Conservation (phyloP, 1,284 basidiomycete species). For the Trichosporon faecale region DNA sequence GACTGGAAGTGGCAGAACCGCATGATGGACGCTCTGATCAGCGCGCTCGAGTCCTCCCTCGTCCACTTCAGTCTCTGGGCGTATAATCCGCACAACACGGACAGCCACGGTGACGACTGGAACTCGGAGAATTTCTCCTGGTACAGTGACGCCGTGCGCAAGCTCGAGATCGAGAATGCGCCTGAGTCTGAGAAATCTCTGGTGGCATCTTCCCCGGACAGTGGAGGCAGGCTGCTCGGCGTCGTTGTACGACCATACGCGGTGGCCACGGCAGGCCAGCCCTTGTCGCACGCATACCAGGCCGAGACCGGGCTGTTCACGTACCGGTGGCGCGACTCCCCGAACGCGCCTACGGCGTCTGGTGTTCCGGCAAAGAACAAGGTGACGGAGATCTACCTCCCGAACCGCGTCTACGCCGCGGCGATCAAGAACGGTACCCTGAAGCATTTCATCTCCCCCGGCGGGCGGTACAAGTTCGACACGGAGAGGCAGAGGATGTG, state of each 20-base stretch:
- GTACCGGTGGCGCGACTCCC: constrained; percentile 35
- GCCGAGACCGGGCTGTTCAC: constrained; percentile 30
- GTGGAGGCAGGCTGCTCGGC: constrained; percentile 72
- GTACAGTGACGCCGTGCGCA: constrained; percentile 62
- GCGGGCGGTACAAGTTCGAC: constrained; percentile 38
- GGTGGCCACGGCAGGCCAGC: constrained; percentile 46
- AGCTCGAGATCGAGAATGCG: constrained; percentile 51
- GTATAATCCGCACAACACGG: constrained; percentile 85
- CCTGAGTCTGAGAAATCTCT: constrained; percentile 25
- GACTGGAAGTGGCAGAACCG: constrained; percentile 75
- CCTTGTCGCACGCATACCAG: constrained; percentile 37
- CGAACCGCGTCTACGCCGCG: constrained; percentile 46
- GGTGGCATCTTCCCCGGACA: constrained; percentile 66
- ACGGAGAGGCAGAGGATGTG: constrained; percentile 34
- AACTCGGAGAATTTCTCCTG: constrained; percentile 95
- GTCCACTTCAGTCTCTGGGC: constrained; percentile 87
- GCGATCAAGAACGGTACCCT: constrained; percentile 17
- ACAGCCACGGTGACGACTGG: constrained; percentile 81
- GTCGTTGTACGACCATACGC: constrained; percentile 62
- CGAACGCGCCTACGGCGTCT: neutral
- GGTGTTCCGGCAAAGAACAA: constrained; percentile 45
- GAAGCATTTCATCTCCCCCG: constrained; percentile 28
- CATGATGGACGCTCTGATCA: constrained; percentile 87
- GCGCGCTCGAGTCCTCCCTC: constrained; percentile 67
- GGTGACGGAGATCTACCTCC: constrained; percentile 77